Conservation (phyloP, 257 asterid species). For the Solanum clarkiae region DNA sequence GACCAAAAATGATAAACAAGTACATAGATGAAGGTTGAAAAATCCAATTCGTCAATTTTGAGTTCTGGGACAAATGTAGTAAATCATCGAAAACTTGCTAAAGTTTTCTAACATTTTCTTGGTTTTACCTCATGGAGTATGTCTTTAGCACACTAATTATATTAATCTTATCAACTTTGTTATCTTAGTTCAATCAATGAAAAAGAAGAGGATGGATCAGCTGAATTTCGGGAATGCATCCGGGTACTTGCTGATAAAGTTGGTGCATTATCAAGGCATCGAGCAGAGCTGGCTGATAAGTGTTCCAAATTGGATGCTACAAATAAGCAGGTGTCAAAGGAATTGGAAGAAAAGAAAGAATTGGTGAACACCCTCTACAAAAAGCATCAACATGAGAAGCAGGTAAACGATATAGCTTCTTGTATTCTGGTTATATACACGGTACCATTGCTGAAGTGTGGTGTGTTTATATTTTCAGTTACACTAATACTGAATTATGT, state of each 20-base stretch:
- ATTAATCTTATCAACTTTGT: background rate
- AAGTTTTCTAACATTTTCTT: background rate
- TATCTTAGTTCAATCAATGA: constrained; percentile 42
- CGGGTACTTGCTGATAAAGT: constrained; percentile 84
- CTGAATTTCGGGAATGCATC: constrained; percentile 69
- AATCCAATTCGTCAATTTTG: background rate
- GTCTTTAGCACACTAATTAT: background rate
- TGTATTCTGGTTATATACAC: background rate
- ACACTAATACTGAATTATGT: background rate
- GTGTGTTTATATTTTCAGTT: background rate
- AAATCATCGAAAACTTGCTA: background rate
- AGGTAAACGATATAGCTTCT: constrained; percentile 29
- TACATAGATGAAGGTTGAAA: background rate
- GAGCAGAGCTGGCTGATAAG: constrained; percentile 55
- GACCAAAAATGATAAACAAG: background rate
- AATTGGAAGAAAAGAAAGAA: constrained; percentile 80
- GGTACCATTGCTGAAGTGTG: background rate
- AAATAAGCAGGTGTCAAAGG: constrained; percentile 53
- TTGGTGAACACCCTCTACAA: constrained; percentile 58
- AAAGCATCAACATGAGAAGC: constrained; percentile 88
- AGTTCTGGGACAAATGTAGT: background rate
- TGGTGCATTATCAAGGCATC: constrained; percentile 50
- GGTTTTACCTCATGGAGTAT: background rate
- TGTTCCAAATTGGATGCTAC: constrained; percentile 66
- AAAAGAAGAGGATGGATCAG: constrained; percentile 61